Base-by-base conservation (phyloP, 2,329 filamentous ascomycete genomes). In the Penicillium sp. region DNA sequence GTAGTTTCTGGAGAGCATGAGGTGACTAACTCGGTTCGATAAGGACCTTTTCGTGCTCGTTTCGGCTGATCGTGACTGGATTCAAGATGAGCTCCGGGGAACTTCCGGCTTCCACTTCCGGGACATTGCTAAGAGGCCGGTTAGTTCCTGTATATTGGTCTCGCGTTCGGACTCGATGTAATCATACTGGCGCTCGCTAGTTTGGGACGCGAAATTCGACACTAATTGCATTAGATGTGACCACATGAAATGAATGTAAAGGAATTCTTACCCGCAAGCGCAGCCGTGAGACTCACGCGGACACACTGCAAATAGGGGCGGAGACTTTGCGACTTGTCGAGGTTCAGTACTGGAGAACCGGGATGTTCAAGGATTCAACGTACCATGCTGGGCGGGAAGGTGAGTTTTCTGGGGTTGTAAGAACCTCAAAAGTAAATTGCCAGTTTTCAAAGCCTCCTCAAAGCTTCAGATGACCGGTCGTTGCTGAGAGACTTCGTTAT, bases 131-230 rank as follows among this genome's bases (percentile, higher is more conserved):
- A 45, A 10, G 34, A 22, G 38, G 17, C 17, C 14, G 3, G 17
- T 54, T n/a, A 54, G 52, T 38, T 35, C 34, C 28, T 11, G n/a
- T 20, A 20, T 41, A 38, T 34, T 34, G 28, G 12, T 38, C 52
- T 22, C 25, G 38, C 15, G 39, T 17, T 45, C 42, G 52, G 52
- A 25, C 6, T 54, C 39, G 25, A 20, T 38, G 17, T 43, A 20
- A 28, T 45, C 52, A 35, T 54, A 54, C 52, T 66, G 95, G 70
- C 95, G 86, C 83, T 99, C 96, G 57, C 93, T 91, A 48, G 91
- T 92, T 81, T 99, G 95, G 52, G 94, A 98, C 64, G 95, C 94
- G 79, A 99, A 99, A 84, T 99, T 96, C 77, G 92, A 94, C 60
- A 96, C 86, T 53, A 12, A 20, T 35, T 14, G n/a, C 4, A 31